Evolutionary conservation across 768 basidiomycete genomes (phyloP), one percentile per base, ranked within the genome.

Genomic region (Phanerochaete sordida): DNA sequence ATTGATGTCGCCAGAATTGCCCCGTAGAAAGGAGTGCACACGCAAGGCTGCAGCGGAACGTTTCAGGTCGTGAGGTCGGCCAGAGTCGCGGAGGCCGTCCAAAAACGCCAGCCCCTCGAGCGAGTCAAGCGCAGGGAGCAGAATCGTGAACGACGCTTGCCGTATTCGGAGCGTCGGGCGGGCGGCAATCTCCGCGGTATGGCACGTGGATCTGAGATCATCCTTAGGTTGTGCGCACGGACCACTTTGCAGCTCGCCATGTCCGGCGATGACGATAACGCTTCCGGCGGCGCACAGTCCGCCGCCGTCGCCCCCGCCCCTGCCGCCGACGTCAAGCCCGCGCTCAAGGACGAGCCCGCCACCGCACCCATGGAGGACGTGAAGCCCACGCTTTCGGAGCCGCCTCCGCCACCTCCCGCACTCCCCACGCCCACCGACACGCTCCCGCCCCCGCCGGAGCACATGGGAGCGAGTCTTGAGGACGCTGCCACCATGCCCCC

Each of bases 231-330:
- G 31, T 23, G 30, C 50, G 53, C 53, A 54, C 53, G 53, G 53
- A 54, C 53, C 53, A 54, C 53, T 39, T 15, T 24, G 23, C 53
- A 5, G 16, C 53, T 54, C 53, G 53, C 33, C 53, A 54, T 54
- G 53, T 31, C 35, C 33, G 53, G 53, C 53, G 35, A 39, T 28
- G 53, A 54, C 35, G 53, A 39, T 9, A 54, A 31, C 23, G 3
- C 21, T 15, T 2, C 35, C 15, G 35, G 13, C 53, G 37, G 24
- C 37, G 53, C 35, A 12, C 53, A 54, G 53, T 3, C 23, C 35
- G 15, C 15, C 33, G 53, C 26, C n/a, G n/a, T 23, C 33, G 35
- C n/a, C n/a, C n/a, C n/a, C n/a, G n/a, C n/a, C n/a, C n/a, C n/a
- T n/a, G n/a, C n/a, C n/a, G n/a, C n/a, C n/a, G n/a, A 39, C 23